phyloP scores from a whole-genome alignment of 352 stramenopile species.

The Thraustotheca clavata region DNA sequence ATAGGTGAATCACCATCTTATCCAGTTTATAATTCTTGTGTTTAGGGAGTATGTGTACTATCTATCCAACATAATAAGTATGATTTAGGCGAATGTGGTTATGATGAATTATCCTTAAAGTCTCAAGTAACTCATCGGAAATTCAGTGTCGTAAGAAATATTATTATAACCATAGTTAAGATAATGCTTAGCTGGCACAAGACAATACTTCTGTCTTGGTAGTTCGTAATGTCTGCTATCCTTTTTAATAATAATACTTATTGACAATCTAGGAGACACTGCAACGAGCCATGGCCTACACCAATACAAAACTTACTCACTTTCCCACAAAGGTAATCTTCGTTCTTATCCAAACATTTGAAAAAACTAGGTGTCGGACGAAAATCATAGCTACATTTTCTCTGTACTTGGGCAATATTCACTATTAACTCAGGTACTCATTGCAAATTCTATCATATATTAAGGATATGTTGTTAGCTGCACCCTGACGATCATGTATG shows the following conservation, averaged over 20 bases:
- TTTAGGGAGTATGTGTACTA: conserved; percentile 4
- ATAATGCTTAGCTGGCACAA: conserved; percentile 13
- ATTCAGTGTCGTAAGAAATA: conserved; percentile 1
- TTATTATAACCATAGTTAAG: background rate
- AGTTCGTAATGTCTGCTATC: conserved; percentile 1
- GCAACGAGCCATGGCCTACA: conserved; percentile 13
- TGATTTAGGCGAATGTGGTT: conserved; percentile 14
- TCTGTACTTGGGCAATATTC: background rate
- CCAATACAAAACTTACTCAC: background rate
- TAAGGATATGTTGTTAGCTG: background rate
- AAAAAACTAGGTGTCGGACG: background rate
- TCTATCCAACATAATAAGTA: background rate
- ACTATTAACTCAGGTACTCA: conserved; percentile 1
- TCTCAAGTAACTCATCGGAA: background rate
- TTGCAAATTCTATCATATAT: background rate
- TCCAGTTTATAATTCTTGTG: background rate
- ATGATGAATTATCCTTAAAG: conserved; percentile 1
- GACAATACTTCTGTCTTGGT: background rate
- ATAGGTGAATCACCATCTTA: background rate
- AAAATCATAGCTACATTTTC: background rate
- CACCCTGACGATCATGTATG: background rate
- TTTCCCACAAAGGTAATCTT: background rate
- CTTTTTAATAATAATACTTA: background rate
- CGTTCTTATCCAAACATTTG: too few species aligned
- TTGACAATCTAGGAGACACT: conserved; percentile 3